These are phyloP conservation scores for Gnomoniopsis smithogilvyi DNA, from an alignment of 2,329 filamentous ascomycete genomes.

Conservation along the genomic window DNA sequence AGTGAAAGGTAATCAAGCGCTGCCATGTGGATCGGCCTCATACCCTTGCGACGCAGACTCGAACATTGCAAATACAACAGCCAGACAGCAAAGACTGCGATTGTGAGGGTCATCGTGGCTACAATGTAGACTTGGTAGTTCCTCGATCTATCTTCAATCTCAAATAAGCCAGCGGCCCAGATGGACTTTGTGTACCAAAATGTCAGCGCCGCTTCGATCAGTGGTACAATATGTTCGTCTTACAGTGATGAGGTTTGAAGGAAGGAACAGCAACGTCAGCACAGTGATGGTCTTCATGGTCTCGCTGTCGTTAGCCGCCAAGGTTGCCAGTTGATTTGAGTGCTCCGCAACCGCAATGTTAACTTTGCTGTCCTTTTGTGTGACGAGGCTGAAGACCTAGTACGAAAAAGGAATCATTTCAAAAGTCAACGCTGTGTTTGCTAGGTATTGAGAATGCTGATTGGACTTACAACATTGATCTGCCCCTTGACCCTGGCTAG, in stretches of 20 bases:
- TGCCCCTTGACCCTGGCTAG: constrained; percentile 3
- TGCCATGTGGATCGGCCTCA: neutral
- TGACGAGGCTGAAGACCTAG: constrained; percentile 9
- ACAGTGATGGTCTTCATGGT: constrained; percentile 13
- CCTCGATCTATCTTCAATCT: neutral
- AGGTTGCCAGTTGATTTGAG: constrained; percentile 1
- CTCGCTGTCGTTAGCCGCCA: constrained; percentile 8
- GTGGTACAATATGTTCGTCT: neutral
- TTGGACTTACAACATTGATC: constrained; percentile 1
- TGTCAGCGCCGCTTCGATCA: neutral
- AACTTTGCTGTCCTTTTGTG: constrained; percentile 9
- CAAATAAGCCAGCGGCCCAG: constrained; percentile 8
- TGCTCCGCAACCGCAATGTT: constrained; percentile 6
- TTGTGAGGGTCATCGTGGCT: neutral
- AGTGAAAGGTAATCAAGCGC: neutral
- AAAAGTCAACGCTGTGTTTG: neutral
- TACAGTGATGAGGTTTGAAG: constrained; percentile 4
- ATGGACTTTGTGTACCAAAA: constrained; percentile 2
- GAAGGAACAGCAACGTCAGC: constrained; percentile 4
- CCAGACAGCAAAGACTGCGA: constrained; percentile 5
- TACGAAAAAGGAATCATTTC: neutral
- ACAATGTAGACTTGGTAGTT: constrained; percentile 6
- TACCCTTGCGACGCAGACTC: neutral
- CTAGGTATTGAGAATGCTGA: neutral
- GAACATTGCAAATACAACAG: neutral